Percentiles rank a stretch among this genome's conserved stretches.
Evolutionary conservation across 2,329 filamentous ascomycete species (phyloP).

Genomic region (Lachnellula cervina): DNA sequence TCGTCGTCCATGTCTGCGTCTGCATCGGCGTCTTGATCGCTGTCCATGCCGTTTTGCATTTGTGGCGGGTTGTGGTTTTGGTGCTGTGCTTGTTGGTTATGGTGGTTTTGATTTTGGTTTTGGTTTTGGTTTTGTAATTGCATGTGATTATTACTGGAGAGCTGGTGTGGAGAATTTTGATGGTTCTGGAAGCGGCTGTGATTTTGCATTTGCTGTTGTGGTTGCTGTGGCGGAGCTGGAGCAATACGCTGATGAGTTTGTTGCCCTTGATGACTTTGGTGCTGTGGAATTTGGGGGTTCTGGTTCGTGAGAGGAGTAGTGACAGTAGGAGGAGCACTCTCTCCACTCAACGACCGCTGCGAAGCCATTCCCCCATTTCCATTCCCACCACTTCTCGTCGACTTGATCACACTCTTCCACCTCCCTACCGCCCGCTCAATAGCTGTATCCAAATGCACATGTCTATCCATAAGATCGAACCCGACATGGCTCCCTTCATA

Average conservation of each 20-base stretch:
- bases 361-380: slow-evolving; percentile 39
- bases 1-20: slow-evolving; percentile 48
- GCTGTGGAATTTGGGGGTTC: too few relatives aligned
- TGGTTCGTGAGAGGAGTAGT: too few relatives aligned
- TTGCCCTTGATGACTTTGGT: too few relatives aligned
- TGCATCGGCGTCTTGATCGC: slow-evolving; percentile 19
- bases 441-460: slow-evolving; percentile 47
- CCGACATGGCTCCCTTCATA: slow-evolving; percentile 37
- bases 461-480: slow-evolving; percentile 45
- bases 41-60: slow-evolving; percentile 6
- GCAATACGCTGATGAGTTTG: neutral
- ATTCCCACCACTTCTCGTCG: slow-evolving; percentile 1
- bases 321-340: slow-evolving; percentile 7
- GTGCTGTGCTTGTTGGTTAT: neutral
- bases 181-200: slow-evolving; percentile 3
- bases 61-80: neutral
- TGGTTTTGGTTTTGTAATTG: neutral
- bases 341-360: slow-evolving; percentile 42
- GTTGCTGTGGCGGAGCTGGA: neutral
- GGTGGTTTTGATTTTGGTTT: neutral
- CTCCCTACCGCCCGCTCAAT: slow-evolving; percentile 53
- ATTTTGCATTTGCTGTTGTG: neutral
- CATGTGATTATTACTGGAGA: neutral
- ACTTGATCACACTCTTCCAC: slow-evolving; percentile 57
- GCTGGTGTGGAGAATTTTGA: neutral